Base-by-base conservation (phyloP, 202 grass and related monocot species). In the Schoenoplectus tabernaemontani region DNA sequence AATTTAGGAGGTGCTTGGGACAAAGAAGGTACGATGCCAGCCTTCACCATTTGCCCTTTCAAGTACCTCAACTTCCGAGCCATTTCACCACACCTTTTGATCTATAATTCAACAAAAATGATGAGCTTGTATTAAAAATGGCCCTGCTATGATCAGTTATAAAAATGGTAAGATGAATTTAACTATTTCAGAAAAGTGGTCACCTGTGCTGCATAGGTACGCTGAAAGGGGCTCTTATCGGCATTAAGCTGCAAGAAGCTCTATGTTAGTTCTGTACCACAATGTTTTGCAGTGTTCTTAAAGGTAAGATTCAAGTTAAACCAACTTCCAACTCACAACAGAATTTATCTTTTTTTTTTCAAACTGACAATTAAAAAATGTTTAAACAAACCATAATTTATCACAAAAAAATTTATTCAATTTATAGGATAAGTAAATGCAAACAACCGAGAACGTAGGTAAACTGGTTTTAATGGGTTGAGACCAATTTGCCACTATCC, bases 51-150 rank as follows among this genome's bases (percentile, higher is more conserved):
- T 81, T 97, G 95, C 65, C 92, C 91, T 39, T 76, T 92, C 38
- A 97, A 92, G 83, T 90, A 94, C 63, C 95, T 90, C 71, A 94
- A 81, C 53, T 92, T 98, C 63, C 95, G 89, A 50, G 88, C 83
- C 95, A 98, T 98, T 86, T 98, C 95, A 26, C 91, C 92, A 44
- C 91, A 92, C 77, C 95, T 90, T 92, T 98, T 98, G 86, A 98
- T 94, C 93, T 96, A 59, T 48, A 82, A 71, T 80, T 57, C 10
- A 16, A 59, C 33, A 43, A 64, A 11, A 53, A 86, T 48, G 33
- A 43, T 63, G 28, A 81, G 5, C 17, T 74, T 53, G 17, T 64
- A 22, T 24, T 20, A 69, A 33, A 3, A 37, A 73, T 56, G 64
- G 42, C 32, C 74, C 17, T 39, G 48, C 57, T 36, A 16, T 32